These are phyloP conservation scores for Eutrema heterophyllum DNA, from an alignment of 345 rosid species.

Conservation along the genomic window DNA sequence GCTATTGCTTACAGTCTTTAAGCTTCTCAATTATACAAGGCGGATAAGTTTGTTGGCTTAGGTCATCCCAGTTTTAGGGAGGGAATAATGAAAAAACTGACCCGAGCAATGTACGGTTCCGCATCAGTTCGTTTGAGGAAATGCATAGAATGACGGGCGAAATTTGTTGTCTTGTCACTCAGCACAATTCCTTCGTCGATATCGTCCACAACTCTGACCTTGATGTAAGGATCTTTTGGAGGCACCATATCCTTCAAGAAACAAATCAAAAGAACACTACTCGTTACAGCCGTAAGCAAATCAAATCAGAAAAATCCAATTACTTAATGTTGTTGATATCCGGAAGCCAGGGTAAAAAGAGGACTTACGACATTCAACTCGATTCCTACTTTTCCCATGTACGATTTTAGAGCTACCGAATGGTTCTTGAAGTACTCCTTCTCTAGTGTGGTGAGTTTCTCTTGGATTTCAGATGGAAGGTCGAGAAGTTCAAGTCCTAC, in stretches of 20 bases:
- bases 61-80: not conserved
- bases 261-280: not conserved
- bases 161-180: constrained; percentile 69
- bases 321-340: not conserved
- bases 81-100: constrained; percentile 22
- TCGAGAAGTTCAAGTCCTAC: constrained; percentile 66
- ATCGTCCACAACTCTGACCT: constrained; percentile 79
- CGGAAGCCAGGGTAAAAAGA: not conserved
- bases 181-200: constrained; percentile 72
- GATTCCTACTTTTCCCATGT: constrained; percentile 65
- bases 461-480: constrained; percentile 70
- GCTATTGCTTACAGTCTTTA: not conserved
- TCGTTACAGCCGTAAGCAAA: not conserved
- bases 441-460: constrained; percentile 62
- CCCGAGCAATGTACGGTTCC: constrained; percentile 80
- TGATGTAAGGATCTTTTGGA: constrained; percentile 91
- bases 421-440: constrained; percentile 65
- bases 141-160: constrained; percentile 83
- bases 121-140: constrained; percentile 92
- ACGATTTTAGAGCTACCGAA: constrained; percentile 57
- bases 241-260: constrained; percentile 87
- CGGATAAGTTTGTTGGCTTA: not conserved
- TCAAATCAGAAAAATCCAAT: not conserved
- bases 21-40: not conserved
- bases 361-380: constrained; percentile 74